Percentiles rank a stretch among this genome's conserved stretches.
Conservation (phyloP, 2,329 filamentous ascomycete species). For the Colletotrichum chrysophilum region DNA sequence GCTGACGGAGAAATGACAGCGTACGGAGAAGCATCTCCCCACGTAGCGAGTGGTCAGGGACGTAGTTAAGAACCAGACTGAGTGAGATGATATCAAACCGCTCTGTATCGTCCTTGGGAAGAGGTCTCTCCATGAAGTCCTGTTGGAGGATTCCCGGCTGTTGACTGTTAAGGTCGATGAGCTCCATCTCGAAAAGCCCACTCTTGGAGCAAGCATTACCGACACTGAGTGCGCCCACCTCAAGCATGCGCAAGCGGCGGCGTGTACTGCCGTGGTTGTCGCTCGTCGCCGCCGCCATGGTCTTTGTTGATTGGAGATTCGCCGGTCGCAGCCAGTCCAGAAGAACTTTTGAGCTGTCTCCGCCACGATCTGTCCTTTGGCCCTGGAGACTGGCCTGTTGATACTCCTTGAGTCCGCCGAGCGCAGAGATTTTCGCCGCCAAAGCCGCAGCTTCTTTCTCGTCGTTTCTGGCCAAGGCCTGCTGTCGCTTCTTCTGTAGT, state of each 20-base stretch:
- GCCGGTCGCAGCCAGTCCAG: slow-evolving; percentile 64
- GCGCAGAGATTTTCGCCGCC: slow-evolving; percentile 56
- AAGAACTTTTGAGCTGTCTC: slow-evolving; percentile 69
- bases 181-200: slow-evolving; percentile 72
- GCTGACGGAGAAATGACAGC: slow-evolving; percentile 67
- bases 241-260: slow-evolving; percentile 70
- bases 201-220: slow-evolving; percentile 83
- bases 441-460: slow-evolving; percentile 55
- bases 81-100: slow-evolving; percentile 90
- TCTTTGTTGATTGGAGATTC: slow-evolving; percentile 27
- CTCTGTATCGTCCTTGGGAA: slow-evolving; percentile 67
- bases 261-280: not conserved
- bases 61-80: slow-evolving; percentile 93
- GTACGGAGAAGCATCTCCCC: slow-evolving; percentile 87
- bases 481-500: slow-evolving; percentile 65
- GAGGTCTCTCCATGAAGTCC: slow-evolving; percentile 89
- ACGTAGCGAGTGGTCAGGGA: slow-evolving; percentile 75
- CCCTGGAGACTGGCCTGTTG: slow-evolving; percentile 73
- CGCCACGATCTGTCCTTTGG: slow-evolving; percentile 68
- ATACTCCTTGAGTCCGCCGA: slow-evolving; percentile 68
- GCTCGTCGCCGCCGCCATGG: not conserved
- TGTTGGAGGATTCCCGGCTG: slow-evolving; percentile 81
- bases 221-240: slow-evolving; percentile 86
- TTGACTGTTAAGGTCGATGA: slow-evolving; percentile 92
- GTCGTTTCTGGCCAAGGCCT: slow-evolving; percentile 56